phyloP scores from a whole-genome alignment of 2,329 filamentous ascomycete species.

The Paecilomyces sp. region DNA sequence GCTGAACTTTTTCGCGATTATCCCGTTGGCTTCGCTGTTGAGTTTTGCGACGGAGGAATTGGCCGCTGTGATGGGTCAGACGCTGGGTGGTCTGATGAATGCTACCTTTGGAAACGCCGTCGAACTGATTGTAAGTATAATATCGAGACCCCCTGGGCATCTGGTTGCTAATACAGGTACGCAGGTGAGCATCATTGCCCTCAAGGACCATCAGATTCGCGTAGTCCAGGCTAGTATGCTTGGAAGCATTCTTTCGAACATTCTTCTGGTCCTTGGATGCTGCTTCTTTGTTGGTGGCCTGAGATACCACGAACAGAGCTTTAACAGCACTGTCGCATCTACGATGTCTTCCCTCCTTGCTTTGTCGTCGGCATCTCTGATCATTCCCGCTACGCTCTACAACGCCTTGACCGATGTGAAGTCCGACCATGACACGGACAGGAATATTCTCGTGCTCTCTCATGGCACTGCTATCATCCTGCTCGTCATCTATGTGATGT shows the following conservation, averaged over 20 bases:
- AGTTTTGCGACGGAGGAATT: constrained; percentile 60
- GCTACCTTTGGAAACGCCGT: constrained; percentile 62
- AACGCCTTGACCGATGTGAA: constrained; percentile 49
- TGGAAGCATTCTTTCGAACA: constrained; percentile 89
- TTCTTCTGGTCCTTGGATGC: constrained; percentile 77
- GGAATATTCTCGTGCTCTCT: constrained; percentile 63
- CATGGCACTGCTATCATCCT: constrained; percentile 71
- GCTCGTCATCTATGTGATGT: constrained; percentile 66
- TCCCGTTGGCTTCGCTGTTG: constrained; percentile 54
- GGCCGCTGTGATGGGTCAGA: constrained; percentile 54
- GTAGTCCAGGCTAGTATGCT: constrained; percentile 99
- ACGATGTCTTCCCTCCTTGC: constrained; percentile 64
- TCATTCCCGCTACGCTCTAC: constrained; percentile 71
- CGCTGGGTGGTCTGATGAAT: constrained; percentile 57
- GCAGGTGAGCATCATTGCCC: constrained; percentile 84
- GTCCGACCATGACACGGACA: constrained; percentile 28
- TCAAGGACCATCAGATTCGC: constrained; percentile 77
- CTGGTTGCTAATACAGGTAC: neutral
- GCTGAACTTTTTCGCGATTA: constrained; percentile 59
- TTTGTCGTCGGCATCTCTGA: constrained; percentile 67
- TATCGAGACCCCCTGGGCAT: neutral
- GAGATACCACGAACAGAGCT: constrained; percentile 59
- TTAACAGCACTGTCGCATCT: constrained; percentile 44
- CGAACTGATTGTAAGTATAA: constrained; percentile 57
- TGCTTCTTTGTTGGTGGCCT: constrained; percentile 72